Percentiles rank a stretch among this genome's conserved stretches.
These are phyloP conservation scores for Cyberlindnera mississippiensis DNA, from an alignment of 805 yeast genomes.

Conservation along the genomic window DNA sequence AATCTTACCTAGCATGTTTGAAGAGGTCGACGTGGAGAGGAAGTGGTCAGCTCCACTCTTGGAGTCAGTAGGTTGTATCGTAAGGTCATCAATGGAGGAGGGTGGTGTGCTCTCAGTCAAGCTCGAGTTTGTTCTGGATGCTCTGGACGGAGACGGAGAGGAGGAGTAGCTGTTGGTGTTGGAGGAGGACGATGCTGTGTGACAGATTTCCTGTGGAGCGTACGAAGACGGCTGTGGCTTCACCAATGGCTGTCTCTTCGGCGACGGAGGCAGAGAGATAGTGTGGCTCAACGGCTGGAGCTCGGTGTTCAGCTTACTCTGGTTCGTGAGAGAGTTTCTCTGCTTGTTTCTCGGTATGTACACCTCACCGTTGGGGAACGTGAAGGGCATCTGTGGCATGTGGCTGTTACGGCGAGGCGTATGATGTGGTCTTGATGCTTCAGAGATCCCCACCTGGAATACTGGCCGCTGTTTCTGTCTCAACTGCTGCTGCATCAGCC, in stretches of 20 bases:
- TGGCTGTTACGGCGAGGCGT: slow-evolving; percentile 13
- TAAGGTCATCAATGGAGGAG: slow-evolving; percentile 28
- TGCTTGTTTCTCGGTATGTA: slow-evolving; percentile 29
- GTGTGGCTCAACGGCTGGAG: not conserved
- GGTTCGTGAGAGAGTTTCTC: slow-evolving; percentile 16
- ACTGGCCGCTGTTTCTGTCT: slow-evolving; percentile 6
- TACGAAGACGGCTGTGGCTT: not conserved
- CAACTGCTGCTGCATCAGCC: slow-evolving; percentile 6
- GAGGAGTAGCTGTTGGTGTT: slow-evolving; percentile 15
- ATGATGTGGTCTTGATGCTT: not conserved
- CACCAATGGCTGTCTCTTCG: slow-evolving; percentile 1
- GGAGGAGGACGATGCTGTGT: slow-evolving; percentile 5
- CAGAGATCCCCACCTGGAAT: slow-evolving; percentile 1
- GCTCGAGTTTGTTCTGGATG: slow-evolving; percentile 25
- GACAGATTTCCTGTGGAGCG: slow-evolving; percentile 1
- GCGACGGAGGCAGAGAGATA: slow-evolving; percentile 7
- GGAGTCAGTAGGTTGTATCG: slow-evolving; percentile 6
- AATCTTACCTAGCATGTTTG: slow-evolving; percentile 18
- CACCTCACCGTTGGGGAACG: slow-evolving; percentile 30
- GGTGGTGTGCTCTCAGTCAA: slow-evolving; percentile 28
- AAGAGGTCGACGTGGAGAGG: not conserved
- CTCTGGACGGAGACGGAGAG: slow-evolving; percentile 28
- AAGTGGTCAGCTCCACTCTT: not conserved
- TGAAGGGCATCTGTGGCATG: slow-evolving; percentile 22
- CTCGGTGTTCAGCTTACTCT: slow-evolving; percentile 6